Conservation (phyloP, 2,329 filamentous ascomycete species). For the Ophiostoma populinum region DNA sequence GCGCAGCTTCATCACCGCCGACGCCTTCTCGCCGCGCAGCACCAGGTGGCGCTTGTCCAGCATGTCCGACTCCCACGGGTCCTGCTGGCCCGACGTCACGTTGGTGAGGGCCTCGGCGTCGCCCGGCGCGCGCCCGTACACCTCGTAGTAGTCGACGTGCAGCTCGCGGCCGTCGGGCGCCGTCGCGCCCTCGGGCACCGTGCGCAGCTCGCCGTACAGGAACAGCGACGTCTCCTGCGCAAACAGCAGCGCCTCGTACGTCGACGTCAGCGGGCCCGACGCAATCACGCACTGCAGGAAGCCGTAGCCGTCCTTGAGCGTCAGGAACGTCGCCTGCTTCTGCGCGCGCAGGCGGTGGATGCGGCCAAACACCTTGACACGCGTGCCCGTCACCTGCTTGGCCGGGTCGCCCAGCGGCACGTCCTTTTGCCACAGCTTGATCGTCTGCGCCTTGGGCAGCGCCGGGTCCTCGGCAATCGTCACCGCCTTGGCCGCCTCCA, state of each 20-base stretch:
- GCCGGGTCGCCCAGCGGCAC: constrained; percentile 28
- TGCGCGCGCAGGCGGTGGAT: constrained; percentile 69
- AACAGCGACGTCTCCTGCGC: constrained; percentile 77
- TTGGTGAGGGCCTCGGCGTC: constrained; percentile 88
- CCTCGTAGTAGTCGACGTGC: constrained; percentile 71
- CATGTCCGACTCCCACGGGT: constrained; percentile 27
- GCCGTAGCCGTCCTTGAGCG: constrained; percentile 69
- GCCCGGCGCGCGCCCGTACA: constrained; percentile 55
- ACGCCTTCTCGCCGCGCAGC: constrained; percentile 67
- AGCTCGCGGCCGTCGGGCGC: constrained; percentile 77
- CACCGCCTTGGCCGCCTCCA: constrained; percentile 73
- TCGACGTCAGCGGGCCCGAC: constrained; percentile 63
- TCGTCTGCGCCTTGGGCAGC: constrained; percentile 56
- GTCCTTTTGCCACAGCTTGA: constrained; percentile 38
- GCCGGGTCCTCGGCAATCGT: constrained; percentile 53
- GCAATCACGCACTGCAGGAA: constrained; percentile 71
- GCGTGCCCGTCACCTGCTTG: constrained; percentile 43
- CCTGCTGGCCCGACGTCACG: constrained; percentile 46
- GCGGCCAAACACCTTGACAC: constrained; percentile 65
- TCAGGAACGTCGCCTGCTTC: constrained; percentile 75
- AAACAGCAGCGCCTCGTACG: constrained; percentile 77
- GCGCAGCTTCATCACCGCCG: constrained; percentile 76
- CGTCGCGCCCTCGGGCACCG: constrained; percentile 59
- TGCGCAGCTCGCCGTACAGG: constrained; percentile 67
- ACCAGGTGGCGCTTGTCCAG: constrained; percentile 64